These are phyloP conservation scores for Saccharomyces kudriavzevii DNA, from an alignment of 805 yeast species.

Conservation along the genomic window DNA sequence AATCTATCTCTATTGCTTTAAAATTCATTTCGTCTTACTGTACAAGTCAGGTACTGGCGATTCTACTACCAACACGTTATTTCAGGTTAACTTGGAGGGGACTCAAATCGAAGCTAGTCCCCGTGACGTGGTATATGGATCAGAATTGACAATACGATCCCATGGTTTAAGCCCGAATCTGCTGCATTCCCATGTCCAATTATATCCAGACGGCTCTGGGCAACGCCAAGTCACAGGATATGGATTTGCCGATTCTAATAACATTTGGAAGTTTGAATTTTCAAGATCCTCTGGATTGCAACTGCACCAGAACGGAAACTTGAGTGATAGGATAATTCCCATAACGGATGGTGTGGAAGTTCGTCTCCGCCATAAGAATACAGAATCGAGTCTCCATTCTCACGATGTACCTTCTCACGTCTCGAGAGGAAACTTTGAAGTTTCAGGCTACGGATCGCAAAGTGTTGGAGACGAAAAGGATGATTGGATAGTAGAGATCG, in stretches of 20 bases:
- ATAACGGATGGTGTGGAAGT: conserved; percentile 53
- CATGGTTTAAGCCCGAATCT: conserved; percentile 72
- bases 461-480: conserved; percentile 63
- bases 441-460: conserved; percentile 64
- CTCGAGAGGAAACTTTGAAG: conserved; percentile 47
- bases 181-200: conserved; percentile 66
- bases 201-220: conserved; percentile 66
- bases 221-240: conserved; percentile 79
- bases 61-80: conserved; percentile 78
- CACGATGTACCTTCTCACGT: conserved; percentile 62
- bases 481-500: conserved; percentile 68
- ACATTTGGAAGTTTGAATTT: conserved; percentile 56
- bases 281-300: conserved; percentile 33
- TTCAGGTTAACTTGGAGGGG: conserved; percentile 78
- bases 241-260: conserved; percentile 65
- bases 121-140: conserved; percentile 55
- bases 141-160: conserved; percentile 38
- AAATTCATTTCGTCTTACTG: conserved; percentile 69
- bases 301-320: conserved; percentile 27
- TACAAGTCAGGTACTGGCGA: conserved; percentile 88
- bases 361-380: conserved; percentile 53
- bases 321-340: conserved; percentile 13
- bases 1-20: conserved; percentile 67
- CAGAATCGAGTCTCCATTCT: conserved; percentile 63
- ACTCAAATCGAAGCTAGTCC: conserved; percentile 60